Evolutionary conservation across 2,329 filamentous ascomycete genomes (phyloP).

Genomic region (Phyllosticta capitalensis): DNA sequence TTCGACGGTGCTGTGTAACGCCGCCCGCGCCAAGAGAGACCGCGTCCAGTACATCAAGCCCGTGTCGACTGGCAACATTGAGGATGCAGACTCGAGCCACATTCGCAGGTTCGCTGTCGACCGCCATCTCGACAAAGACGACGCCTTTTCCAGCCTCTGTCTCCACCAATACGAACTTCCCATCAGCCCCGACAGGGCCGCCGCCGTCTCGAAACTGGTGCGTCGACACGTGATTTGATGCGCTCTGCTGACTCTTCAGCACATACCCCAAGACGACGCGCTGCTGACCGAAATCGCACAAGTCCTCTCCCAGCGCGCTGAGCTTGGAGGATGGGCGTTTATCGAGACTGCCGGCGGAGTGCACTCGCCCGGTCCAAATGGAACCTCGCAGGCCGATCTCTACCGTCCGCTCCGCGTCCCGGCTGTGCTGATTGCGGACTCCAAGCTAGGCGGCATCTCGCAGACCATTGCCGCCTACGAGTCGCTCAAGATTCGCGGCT

Average conservation of each 20-base stretch:
- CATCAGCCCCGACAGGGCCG: slow-evolving; percentile 70
- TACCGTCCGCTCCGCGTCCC: slow-evolving; percentile 67
- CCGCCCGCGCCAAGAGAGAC: slow-evolving; percentile 37
- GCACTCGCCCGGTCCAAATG: slow-evolving; percentile 67
- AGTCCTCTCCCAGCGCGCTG: slow-evolving; percentile 33
- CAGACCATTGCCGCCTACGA: slow-evolving; percentile 73
- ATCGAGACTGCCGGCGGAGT: slow-evolving; percentile 78
- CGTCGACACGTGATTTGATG: neutral
- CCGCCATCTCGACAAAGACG: neutral
- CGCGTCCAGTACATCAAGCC: slow-evolving; percentile 66
- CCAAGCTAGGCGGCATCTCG: slow-evolving; percentile 68
- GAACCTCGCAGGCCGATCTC: slow-evolving; percentile 66
- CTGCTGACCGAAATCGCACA: slow-evolving; percentile 34
- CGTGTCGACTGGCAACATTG: slow-evolving; percentile 62
- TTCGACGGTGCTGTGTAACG: slow-evolving; percentile 60
- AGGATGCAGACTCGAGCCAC: slow-evolving; percentile 59
- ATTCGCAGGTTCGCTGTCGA: neutral
- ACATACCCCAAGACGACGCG: slow-evolving; percentile 21
- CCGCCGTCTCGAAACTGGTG: slow-evolving; percentile 20
- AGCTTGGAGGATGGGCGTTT: slow-evolving; percentile 49
- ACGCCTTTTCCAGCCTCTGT: slow-evolving; percentile 40
- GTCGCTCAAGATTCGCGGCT: slow-evolving; percentile 66
- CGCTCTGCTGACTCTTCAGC: neutral
- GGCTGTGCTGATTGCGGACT: slow-evolving; percentile 64
- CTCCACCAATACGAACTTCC: slow-evolving; percentile 65